phyloP scores from a whole-genome alignment of 108 stramenopile species.

The Cylindrotheca closterium region DNA sequence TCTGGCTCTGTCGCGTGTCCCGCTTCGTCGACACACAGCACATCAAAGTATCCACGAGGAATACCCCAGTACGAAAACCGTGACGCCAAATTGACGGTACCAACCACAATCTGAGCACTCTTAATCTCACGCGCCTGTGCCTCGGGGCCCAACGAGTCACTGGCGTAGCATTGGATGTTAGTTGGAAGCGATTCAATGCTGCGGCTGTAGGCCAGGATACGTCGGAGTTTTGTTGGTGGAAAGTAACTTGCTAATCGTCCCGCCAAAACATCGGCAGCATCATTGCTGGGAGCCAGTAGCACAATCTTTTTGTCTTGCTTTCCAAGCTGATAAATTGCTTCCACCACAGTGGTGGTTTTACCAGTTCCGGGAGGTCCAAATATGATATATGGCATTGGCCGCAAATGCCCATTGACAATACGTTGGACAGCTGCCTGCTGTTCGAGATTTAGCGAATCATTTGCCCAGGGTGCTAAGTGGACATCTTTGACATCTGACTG shows the following conservation, averaged over 20 bases:
- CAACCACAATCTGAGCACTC: conserved; percentile 35
- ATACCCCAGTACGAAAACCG: conserved; percentile 37
- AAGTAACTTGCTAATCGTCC: conserved; percentile 34
- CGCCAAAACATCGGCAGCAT: conserved; percentile 61
- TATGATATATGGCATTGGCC: conserved; percentile 61
- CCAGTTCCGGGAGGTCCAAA: conserved; percentile 69
- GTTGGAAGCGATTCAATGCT: conserved; percentile 34
- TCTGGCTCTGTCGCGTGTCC: conserved; percentile 72
- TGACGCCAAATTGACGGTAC: conserved; percentile 46
- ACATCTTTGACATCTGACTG: neutral
- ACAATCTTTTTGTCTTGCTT: conserved; percentile 40
- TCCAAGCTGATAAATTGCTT: conserved; percentile 52
- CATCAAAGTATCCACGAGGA: conserved; percentile 45
- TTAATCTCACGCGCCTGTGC: neutral
- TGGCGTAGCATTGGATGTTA: conserved; percentile 8
- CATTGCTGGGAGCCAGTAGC: conserved; percentile 57
- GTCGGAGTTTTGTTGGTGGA: conserved; percentile 39
- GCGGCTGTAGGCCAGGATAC: conserved; percentile 53
- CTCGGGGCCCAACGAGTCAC: neutral
- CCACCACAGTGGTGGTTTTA: conserved; percentile 64
- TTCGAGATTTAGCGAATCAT: conserved; percentile 45
- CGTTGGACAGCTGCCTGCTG: conserved; percentile 45
- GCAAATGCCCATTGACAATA: conserved; percentile 32
- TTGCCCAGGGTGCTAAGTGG: conserved; percentile 16
- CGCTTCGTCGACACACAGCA: conserved; percentile 58